A percentile compares a stretch with the other conserved stretches of the same genome.
Evolutionary conservation across 352 stramenopile species (phyloP).

Genomic region (Phytophthora pini): DNA sequence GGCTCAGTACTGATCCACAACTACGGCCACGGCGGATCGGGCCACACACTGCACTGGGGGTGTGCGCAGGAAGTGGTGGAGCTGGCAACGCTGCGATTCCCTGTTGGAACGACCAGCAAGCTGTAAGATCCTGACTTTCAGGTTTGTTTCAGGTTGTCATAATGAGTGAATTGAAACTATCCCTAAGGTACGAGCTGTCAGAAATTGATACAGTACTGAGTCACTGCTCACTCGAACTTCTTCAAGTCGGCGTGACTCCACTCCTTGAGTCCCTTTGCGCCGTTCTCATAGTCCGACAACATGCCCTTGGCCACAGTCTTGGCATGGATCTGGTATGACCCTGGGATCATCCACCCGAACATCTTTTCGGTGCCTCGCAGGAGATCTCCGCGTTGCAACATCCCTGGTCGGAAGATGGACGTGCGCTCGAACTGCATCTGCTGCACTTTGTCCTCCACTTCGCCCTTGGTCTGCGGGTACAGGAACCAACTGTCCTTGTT

Average conservation of each 20-base stretch:
- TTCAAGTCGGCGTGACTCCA: conserved; percentile 65
- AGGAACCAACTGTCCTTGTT: conserved; percentile 84
- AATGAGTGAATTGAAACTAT: conserved; percentile 1
- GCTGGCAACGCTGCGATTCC: conserved; percentile 38
- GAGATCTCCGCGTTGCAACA: conserved; percentile 67
- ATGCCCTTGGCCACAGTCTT: conserved; percentile 69
- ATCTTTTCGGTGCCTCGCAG: conserved; percentile 63
- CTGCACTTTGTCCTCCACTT: conserved; percentile 73
- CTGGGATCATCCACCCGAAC: conserved; percentile 53
- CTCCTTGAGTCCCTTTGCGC: conserved; percentile 44
- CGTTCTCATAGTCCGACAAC: conserved; percentile 73
- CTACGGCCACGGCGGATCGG: conserved; percentile 68
- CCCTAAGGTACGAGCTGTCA: not conserved
- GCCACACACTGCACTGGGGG: conserved; percentile 74
- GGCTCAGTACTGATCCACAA: conserved; percentile 73
- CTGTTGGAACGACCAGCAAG: conserved; percentile 1
- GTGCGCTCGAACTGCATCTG: conserved; percentile 59
- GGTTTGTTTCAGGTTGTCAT: not conserved
- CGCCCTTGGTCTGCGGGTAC: conserved; percentile 80
- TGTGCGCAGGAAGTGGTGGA: conserved; percentile 62
- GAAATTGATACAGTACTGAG: not conserved
- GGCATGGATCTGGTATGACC: conserved; percentile 50
- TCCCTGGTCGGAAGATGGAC: conserved; percentile 63
- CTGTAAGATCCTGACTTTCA: conserved; percentile 1
- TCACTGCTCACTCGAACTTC: conserved; percentile 44